phyloP scores from a whole-genome alignment of 805 yeast genomes.

The Yarrowia keelungensis region DNA sequence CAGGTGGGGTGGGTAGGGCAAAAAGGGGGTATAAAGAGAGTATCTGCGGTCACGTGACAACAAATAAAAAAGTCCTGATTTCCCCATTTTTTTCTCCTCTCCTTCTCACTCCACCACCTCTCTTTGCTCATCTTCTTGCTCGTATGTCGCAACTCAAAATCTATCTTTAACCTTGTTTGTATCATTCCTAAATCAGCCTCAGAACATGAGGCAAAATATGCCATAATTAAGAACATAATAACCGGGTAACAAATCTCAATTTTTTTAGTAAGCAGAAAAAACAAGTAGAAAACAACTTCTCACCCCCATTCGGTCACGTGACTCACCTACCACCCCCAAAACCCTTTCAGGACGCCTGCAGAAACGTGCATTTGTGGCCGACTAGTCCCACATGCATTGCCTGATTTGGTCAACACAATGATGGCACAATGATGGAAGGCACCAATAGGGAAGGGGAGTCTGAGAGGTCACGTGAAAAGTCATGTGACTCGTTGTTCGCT shows the following conservation, averaged over 20 bases:
- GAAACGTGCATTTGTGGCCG: neutral
- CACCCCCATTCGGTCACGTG: neutral
- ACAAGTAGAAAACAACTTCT: too few species aligned
- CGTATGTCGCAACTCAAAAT: conserved; percentile 16
- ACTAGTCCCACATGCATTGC: neutral
- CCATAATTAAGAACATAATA: too few species aligned
- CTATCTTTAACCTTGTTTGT: neutral
- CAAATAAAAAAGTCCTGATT: too few species aligned
- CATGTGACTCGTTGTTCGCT: too few species aligned
- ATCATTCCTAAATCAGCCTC: neutral
- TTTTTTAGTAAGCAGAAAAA: too few species aligned
- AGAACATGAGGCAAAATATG: neutral
- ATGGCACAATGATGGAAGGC: neutral
- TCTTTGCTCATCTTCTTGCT: neutral
- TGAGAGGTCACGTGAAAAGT: neutral
- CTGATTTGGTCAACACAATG: neutral
- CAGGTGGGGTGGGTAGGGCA: too few species aligned
- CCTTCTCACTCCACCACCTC: too few species aligned
- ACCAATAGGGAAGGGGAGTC: too few species aligned
- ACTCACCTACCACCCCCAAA: neutral
- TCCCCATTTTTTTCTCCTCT: too few species aligned
- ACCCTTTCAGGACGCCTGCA: neutral
- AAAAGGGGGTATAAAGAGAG: too few species aligned
- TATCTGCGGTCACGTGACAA: too few species aligned
- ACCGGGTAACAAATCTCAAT: too few species aligned